A percentile compares a stretch with the other conserved stretches of the same genome.
Conservation (phyloP, 2,329 filamentous ascomycete species). For the Colletotrichum eremochloae region DNA sequence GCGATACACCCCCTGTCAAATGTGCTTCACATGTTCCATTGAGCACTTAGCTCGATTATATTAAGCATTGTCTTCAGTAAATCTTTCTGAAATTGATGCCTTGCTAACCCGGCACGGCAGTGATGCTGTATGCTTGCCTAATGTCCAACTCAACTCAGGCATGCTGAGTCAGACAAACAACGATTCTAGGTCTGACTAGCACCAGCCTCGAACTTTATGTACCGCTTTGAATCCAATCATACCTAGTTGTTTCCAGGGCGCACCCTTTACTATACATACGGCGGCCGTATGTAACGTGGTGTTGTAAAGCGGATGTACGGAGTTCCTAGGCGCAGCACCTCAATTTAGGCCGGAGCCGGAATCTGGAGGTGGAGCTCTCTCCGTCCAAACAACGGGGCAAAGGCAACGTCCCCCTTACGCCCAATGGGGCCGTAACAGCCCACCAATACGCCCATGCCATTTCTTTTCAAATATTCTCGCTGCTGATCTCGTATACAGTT, state of each 20-base stretch:
- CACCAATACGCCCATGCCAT: neutral
- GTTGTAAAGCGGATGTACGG: conserved; percentile 1
- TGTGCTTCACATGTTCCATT: conserved; percentile 5
- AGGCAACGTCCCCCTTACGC: neutral
- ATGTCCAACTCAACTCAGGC: too few relatives aligned
- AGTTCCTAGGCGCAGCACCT: neutral
- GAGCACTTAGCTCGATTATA: neutral
- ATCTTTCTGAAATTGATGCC: neutral
- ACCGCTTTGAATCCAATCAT: neutral
- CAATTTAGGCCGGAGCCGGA: conserved; percentile 5
- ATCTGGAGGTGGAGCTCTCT: neutral
- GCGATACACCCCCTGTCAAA: conserved; percentile 10
- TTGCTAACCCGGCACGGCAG: neutral
- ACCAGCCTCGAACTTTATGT: too few relatives aligned
- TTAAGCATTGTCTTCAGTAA: neutral
- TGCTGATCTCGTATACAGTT: neutral
- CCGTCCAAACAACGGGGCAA: neutral
- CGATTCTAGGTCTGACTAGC: too few relatives aligned
- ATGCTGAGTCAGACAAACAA: neutral
- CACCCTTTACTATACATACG: neutral
- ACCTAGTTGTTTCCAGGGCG: too few relatives aligned
- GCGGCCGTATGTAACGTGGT: neutral
- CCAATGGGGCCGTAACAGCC: neutral
- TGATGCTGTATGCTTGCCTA: neutral
- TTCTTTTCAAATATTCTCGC: neutral